phyloP scores from a whole-genome alignment of 352 stramenopile species.

The Globisporangium recalcitrans region DNA sequence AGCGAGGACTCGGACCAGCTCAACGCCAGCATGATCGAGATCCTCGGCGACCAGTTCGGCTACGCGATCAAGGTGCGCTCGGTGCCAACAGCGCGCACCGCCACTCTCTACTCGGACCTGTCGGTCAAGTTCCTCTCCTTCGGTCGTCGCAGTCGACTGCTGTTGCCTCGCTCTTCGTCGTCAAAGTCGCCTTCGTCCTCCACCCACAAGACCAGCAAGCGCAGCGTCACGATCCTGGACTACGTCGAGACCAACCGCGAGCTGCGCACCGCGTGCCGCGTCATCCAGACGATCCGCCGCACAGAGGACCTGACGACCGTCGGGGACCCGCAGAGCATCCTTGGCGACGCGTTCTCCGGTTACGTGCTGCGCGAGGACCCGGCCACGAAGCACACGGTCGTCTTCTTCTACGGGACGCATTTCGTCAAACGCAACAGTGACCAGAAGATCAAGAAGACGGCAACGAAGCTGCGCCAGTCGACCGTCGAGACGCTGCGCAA shows the following conservation, averaged over 20 bases:
- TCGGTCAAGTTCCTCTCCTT: slow-evolving; percentile 28
- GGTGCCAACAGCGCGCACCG: slow-evolving; percentile 4
- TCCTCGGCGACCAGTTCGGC: slow-evolving; percentile 21
- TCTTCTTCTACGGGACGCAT: slow-evolving; percentile 19
- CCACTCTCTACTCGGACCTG: slow-evolving; percentile 10
- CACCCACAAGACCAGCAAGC: slow-evolving; percentile 1
- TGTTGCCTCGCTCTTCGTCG: not conserved
- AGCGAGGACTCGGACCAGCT: slow-evolving; percentile 22
- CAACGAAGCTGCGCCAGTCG: slow-evolving; percentile 1
- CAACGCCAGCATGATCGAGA: slow-evolving; percentile 25
- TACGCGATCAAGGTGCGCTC: slow-evolving; percentile 25
- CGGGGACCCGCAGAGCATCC: not conserved
- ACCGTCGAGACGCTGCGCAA: slow-evolving; percentile 17
- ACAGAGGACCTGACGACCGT: slow-evolving; percentile 5
- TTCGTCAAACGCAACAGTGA: not conserved
- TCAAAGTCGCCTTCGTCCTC: not conserved
- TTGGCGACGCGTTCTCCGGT: slow-evolving; percentile 15
- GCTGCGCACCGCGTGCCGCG: slow-evolving; percentile 12
- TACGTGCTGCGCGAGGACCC: slow-evolving; percentile 26
- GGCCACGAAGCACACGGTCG: slow-evolving; percentile 16
- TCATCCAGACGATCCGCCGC: slow-evolving; percentile 15
- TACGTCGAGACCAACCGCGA: slow-evolving; percentile 17
- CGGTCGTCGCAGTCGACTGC: slow-evolving; percentile 11
- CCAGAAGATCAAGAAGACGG: not conserved
- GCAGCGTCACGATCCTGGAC: slow-evolving; percentile 19